Evolutionary conservation across 495 filamentous ascomycete species (phyloP).

Genomic region (Penicillium tannophilum): DNA sequence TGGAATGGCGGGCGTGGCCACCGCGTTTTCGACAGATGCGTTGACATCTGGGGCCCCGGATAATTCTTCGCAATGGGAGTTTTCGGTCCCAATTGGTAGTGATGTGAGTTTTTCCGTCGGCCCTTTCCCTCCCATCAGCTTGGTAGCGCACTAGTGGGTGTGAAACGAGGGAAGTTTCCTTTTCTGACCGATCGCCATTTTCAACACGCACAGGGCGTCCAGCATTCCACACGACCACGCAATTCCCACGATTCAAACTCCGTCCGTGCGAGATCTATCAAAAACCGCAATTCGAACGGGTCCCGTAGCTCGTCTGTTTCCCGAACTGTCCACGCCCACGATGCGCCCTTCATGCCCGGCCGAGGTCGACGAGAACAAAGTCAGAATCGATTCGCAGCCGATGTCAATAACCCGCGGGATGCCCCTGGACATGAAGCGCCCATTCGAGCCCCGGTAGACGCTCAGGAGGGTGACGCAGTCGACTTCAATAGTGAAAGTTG

Average conservation of each 20-base stretch:
- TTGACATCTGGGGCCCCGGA: slow-evolving; percentile 41
- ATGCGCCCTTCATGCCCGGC: slow-evolving; percentile 26
- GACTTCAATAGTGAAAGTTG: slow-evolving; percentile 59
- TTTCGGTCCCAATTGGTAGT: slow-evolving; percentile 44
- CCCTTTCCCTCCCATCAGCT: not conserved
- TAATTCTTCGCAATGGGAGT: slow-evolving; percentile 44
- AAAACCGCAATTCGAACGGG: slow-evolving; percentile 41
- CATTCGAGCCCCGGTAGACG: slow-evolving; percentile 25
- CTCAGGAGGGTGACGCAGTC: slow-evolving; percentile 18
- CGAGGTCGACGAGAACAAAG: slow-evolving; percentile 52
- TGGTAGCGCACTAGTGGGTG: not conserved
- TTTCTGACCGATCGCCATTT: slow-evolving; percentile 13
- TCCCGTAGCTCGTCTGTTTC: slow-evolving; percentile 48
- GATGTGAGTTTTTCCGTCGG: slow-evolving; percentile 35
- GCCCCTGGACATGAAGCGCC: slow-evolving; percentile 46
- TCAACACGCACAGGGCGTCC: slow-evolving; percentile 24
- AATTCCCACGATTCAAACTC: slow-evolving; percentile 43
- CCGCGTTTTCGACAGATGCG: slow-evolving; percentile 45
- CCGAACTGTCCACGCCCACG: slow-evolving; percentile 33
- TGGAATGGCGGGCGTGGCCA: slow-evolving; percentile 51
- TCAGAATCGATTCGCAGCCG: slow-evolving; percentile 51
- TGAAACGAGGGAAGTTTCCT: slow-evolving; percentile 4
- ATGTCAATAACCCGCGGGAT: slow-evolving; percentile 59
- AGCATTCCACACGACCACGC: slow-evolving; percentile 37
- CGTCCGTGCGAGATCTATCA: slow-evolving; percentile 27